Percentiles rank a stretch among this genome's conserved stretches.
Conservation (phyloP, 495 filamentous ascomycete species). For the Lasiosphaeria hispida region DNA sequence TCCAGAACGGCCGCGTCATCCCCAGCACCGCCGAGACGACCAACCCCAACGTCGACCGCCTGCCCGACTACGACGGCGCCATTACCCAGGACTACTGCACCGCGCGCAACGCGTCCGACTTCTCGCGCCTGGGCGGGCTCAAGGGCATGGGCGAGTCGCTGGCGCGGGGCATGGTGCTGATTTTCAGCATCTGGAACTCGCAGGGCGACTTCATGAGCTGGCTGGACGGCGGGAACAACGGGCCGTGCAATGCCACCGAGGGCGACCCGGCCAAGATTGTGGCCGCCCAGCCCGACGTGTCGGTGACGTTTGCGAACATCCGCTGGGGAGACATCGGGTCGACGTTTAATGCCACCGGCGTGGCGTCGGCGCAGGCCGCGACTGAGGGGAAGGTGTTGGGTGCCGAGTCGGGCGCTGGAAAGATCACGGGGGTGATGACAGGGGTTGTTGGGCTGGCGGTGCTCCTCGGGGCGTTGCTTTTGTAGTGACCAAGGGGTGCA, state of each 20-base stretch:
- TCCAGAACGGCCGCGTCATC: conserved; percentile 59
- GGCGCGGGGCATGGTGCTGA: conserved; percentile 62
- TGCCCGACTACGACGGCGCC: conserved; percentile 41
- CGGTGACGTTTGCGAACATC: conserved; percentile 62
- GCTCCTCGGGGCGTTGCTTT: background rate
- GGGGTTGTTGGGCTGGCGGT: conserved; percentile 6
- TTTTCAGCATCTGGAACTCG: conserved; percentile 64
- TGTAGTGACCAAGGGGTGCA: too few relatives aligned
- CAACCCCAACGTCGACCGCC: conserved; percentile 32
- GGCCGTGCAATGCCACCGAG: conserved; percentile 58
- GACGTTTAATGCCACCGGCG: conserved; percentile 36
- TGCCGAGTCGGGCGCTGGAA: background rate
- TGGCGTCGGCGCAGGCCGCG: background rate
- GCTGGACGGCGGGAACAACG: conserved; percentile 55
- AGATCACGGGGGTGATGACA: background rate
- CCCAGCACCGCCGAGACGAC: conserved; percentile 36
- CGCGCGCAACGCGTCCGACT: conserved; percentile 51
- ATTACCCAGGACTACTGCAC: conserved; percentile 59
- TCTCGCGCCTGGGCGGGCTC: conserved; percentile 55
- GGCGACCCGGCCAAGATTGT: conserved; percentile 51
- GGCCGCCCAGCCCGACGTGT: conserved; percentile 43
- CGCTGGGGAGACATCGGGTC: conserved; percentile 63
- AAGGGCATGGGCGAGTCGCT: conserved; percentile 57
- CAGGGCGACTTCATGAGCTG: conserved; percentile 59
- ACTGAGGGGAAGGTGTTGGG: background rate